A percentile compares a stretch with the other conserved stretches of the same genome.
phyloP scores from a whole-genome alignment of 345 rosid species.

The Lepidium didymum region DNA sequence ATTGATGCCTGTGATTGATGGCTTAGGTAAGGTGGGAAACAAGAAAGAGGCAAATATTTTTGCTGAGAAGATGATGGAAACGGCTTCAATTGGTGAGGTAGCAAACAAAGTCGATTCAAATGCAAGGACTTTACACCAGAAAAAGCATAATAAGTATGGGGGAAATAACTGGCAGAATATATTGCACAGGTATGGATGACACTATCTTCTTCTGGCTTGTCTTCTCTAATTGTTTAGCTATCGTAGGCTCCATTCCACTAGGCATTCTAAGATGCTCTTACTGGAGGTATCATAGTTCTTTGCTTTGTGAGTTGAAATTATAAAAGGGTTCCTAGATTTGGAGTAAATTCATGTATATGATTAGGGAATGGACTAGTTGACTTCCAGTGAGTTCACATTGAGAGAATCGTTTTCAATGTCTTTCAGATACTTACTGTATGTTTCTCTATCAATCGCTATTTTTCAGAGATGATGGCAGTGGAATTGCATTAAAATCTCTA shows the following conservation, averaged over 20 bases:
- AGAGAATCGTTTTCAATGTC: background rate
- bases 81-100: constrained; percentile 50
- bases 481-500: constrained; percentile 66
- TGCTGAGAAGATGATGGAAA: constrained; percentile 82
- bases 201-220: background rate
- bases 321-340: background rate
- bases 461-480: constrained; percentile 94
- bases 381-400: background rate
- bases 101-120: constrained; percentile 35
- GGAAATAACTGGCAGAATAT: constrained; percentile 55
- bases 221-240: background rate
- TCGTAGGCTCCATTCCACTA: background rate
- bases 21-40: constrained; percentile 52
- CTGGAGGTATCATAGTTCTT: background rate
- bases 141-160: constrained; percentile 34
- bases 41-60: constrained; percentile 68
- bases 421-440: background rate
- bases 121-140: constrained; percentile 15
- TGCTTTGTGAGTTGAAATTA: constrained; percentile 5
- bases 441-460: constrained; percentile 16
- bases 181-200: constrained; percentile 57
- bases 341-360: background rate
- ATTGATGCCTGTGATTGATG: constrained; percentile 89
- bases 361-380: background rate
- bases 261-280: background rate